Base-by-base conservation (phyloP, 1,139 yeast genomes). In the Yamadazyma atmosphaerica region DNA sequence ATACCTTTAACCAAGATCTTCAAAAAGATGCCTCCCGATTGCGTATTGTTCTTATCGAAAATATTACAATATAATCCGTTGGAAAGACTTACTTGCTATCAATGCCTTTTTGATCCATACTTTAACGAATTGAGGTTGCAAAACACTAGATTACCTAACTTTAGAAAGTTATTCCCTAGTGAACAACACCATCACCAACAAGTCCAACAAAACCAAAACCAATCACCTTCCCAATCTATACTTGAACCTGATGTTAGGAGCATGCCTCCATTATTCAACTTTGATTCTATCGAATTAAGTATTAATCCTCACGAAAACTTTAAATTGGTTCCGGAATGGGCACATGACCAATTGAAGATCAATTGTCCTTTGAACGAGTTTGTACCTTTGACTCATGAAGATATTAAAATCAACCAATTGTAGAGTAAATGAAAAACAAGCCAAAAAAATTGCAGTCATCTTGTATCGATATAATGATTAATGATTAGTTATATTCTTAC, bases 1-100 rank as follows among this genome's bases (percentile, higher is more conserved):
- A 95, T 92, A 42, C 97, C 98, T 24, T 74, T 92, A 52, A 65
- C 76, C 39, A 86, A 85, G 54, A 92, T 92, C 23, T 90, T 92
- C 66, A 81, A 88, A 52, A 82, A 83, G 50, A 68, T 68, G 63
- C 56, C 71, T 60, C 71, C 45, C 10, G 89, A 83, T 47, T 81
- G 87, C 51, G 74, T 84, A 39, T 82, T 76, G 44, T 71, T 85
- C 47, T 74, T 85, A 52, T 65, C 74, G 26, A 61, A 68, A 44
- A 71, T 84, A 36, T 75, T 85, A 49, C 86, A 84, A 56, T 87
- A 88, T 62, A 83, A 88, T 33, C 96, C 96, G 6, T 66, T 73
- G 21, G 77, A 76, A 47, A 75, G 96, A 55, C 66, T 86, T 34
- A 70, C 83, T 33, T 86, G 95, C 36, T 68, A 81, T 37, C 80